Base-by-base conservation (phyloP, 2,329 filamentous ascomycete species). In the Penicillium sp. region DNA sequence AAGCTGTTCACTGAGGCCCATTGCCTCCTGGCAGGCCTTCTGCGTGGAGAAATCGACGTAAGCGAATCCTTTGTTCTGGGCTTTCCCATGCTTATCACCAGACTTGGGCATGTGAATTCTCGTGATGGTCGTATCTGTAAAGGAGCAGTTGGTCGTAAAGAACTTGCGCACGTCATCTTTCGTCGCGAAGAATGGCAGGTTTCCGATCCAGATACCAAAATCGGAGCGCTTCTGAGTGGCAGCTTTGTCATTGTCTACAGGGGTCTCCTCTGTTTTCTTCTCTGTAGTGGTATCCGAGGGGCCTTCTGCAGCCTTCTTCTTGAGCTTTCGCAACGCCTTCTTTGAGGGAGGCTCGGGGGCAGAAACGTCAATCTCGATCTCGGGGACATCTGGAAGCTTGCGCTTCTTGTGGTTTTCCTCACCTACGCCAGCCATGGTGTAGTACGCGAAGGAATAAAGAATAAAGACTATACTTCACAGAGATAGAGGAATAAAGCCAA, bases 321-420 rank as follows among this genome's bases (percentile, higher is more conserved):
- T 97, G 51, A 94, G 81, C 53, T 84, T 84, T 65, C 93, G 88
- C 59, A 89, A 81, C 54, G 88, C 89, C 67, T 93, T 94, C 71
- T 97, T 98, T 31, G 93, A 97, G 1, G 88, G 88, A 19, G 93
- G 93, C 65, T 97, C 90, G 24, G 93, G 93, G n/a, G 87, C 83
- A 56, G 75, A 77, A 55, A 98, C 73, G 67, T 98, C 88, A 65
- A 98, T 89, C 69, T 95, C 88, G 62, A 98, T 85, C 62, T 90
- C 86, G 21, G 66, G 53, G 32, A 63, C 66, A 17, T 71, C 71
- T 43, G 64, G 60, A 31, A 82, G 74, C 70, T 91, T 93, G 69
- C 87, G 85, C 74, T 94, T 88, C 65, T 79, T 85, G 35, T 65
- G 57, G n/a, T n/a, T n/a, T n/a, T n/a, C n/a, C n/a, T n/a, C n/a